Evolutionary conservation across 208 protist genomes (phyloP).

Genomic region (Tritrichomonas musculus): DNA sequence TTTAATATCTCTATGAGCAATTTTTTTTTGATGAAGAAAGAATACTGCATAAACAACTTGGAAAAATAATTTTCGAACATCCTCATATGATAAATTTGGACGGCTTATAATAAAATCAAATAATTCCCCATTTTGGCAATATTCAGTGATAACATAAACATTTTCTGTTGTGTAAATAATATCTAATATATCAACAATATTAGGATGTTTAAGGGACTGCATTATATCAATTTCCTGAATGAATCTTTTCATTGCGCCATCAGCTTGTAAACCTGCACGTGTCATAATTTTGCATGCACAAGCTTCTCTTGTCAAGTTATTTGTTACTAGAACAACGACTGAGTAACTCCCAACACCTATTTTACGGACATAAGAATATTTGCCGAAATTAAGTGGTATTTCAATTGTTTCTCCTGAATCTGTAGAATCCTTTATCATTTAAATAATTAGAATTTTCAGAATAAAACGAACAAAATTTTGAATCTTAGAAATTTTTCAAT

Average conservation of each 20-base stretch:
- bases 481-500: too few relatives aligned
- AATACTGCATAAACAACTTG: conserved; percentile 90
- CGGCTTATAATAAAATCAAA: conserved; percentile 97
- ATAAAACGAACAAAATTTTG: too few relatives aligned
- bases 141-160: conserved; percentile 98
- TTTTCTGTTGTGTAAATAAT: conserved; percentile 91
- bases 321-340: not conserved
- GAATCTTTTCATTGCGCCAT: not conserved
- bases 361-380: not conserved
- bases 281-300: not conserved
- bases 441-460: too few relatives aligned
- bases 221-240: not conserved
- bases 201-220: conserved; percentile 72
- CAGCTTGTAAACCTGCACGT: not conserved
- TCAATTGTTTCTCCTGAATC: too few relatives aligned
- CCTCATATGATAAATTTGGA: conserved; percentile 59
- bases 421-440: too few relatives aligned
- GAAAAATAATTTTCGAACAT: conserved; percentile 82
- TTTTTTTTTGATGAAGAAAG: conserved; percentile 77
- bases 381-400: not conserved
- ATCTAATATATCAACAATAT: conserved; percentile 93
- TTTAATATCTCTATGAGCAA: conserved; percentile 65
- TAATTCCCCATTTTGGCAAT: conserved; percentile 90
- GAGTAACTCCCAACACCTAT: not conserved
- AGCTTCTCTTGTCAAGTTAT: not conserved